A percentile compares a stretch with the other conserved stretches of the same genome.
Evolutionary conservation across 768 basidiomycete genomes (phyloP).

Genomic region (Agrocybe praecox): DNA sequence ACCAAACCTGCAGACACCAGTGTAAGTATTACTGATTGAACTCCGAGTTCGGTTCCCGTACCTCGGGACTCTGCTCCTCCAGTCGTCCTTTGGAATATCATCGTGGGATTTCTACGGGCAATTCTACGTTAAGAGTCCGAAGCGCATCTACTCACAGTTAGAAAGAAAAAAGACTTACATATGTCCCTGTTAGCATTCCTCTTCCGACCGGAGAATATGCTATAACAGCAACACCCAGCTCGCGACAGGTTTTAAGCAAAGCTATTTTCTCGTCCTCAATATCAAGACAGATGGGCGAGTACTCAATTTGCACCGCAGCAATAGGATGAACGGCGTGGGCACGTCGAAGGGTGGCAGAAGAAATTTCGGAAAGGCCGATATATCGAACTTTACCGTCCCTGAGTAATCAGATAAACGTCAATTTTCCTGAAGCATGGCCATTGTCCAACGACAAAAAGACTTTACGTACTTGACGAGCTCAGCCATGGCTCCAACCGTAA

Average conservation of each 20-base stretch:
- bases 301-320: slow-evolving; percentile 51
- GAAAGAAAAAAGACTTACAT: slow-evolving; percentile 9
- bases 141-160: background rate
- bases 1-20: slow-evolving; percentile 25
- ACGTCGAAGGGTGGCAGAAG: slow-evolving; percentile 46
- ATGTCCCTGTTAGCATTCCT: slow-evolving; percentile 46
- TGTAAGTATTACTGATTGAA: background rate
- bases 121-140: background rate
- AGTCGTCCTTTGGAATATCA: slow-evolving; percentile 42
- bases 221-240: slow-evolving; percentile 50
- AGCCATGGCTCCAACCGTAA: slow-evolving; percentile 51
- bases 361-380: slow-evolving; percentile 56
- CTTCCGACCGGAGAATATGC: slow-evolving; percentile 57
- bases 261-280: slow-evolving; percentile 46
- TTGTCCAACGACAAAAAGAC: background rate
- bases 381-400: slow-evolving; percentile 47
- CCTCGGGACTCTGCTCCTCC: slow-evolving; percentile 35
- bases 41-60: background rate
- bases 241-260: slow-evolving; percentile 44
- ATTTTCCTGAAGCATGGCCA: too few relatives aligned
- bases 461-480: slow-evolving; percentile 49
- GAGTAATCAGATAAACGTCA: background rate
- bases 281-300: slow-evolving; percentile 50
- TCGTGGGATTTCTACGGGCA: slow-evolving; percentile 33
- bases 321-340: slow-evolving; percentile 55